Conservation (phyloP, 1,284 basidiomycete genomes). For the Cystobasidiaceae sp. region DNA sequence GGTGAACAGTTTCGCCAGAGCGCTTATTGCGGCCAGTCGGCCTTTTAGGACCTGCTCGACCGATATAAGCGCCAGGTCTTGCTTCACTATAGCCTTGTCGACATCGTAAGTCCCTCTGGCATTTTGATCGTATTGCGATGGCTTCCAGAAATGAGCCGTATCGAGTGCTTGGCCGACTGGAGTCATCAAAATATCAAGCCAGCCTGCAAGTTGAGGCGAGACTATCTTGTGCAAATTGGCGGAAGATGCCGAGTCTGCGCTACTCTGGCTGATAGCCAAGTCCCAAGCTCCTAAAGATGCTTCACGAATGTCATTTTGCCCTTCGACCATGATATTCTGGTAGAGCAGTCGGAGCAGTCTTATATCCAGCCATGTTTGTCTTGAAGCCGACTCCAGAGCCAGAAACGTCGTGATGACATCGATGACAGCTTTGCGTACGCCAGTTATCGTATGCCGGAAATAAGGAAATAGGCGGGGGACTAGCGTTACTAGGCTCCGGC, state of each 20-base stretch:
- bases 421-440: slow-evolving; percentile 88
- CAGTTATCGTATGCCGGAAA: slow-evolving; percentile 93
- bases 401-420: slow-evolving; percentile 85
- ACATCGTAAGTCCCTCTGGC: slow-evolving; percentile 74
- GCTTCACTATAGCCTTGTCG: slow-evolving; percentile 90
- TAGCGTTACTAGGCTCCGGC: slow-evolving; percentile 59
- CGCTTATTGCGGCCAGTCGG: slow-evolving; percentile 71
- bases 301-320: slow-evolving; percentile 76
- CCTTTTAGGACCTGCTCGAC: slow-evolving; percentile 75
- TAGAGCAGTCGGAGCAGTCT: slow-evolving; percentile 79
- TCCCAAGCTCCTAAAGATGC: slow-evolving; percentile 72
- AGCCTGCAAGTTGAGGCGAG: slow-evolving; percentile 50
- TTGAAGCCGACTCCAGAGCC: slow-evolving; percentile 65
- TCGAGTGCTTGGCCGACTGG: slow-evolving; percentile 81
- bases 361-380: slow-evolving; percentile 69
- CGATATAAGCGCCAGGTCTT: slow-evolving; percentile 80
- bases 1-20: slow-evolving; percentile 67
- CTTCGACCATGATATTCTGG: slow-evolving; percentile 92
- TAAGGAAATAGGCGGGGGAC: slow-evolving; percentile 90
- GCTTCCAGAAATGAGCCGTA: slow-evolving; percentile 63
- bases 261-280: slow-evolving; percentile 60
- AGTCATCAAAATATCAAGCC: slow-evolving; percentile 86
- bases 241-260: slow-evolving; percentile 39
- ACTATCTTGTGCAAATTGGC: slow-evolving; percentile 43
- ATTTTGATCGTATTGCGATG: slow-evolving; percentile 49